Evolutionary conservation across 2,329 filamentous ascomycete genomes (phyloP).

Genomic region (Aureobasidium sp.): DNA sequence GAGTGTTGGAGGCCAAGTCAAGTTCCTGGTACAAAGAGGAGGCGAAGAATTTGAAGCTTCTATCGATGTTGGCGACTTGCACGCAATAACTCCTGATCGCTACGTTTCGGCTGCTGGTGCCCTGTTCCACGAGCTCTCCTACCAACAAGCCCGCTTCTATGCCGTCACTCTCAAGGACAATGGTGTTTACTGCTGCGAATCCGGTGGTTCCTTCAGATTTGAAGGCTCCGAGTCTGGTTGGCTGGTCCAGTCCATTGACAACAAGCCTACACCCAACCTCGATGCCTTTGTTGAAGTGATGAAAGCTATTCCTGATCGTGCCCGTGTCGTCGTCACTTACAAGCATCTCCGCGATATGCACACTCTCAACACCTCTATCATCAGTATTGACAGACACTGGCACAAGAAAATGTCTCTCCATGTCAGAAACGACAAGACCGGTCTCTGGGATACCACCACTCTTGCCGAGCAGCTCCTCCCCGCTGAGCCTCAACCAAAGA

Average conservation of each 20-base stretch:
- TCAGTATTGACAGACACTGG: constrained; percentile 94
- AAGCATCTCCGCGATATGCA: constrained; percentile 93
- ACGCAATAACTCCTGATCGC: constrained; percentile 88
- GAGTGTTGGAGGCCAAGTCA: constrained; percentile 69
- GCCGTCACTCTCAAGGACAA: constrained; percentile 69
- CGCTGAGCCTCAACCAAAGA: constrained; percentile 59
- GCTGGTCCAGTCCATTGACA: constrained; percentile 87
- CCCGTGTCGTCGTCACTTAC: constrained; percentile 87
- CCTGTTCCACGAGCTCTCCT: constrained; percentile 92
- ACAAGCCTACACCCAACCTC: constrained; percentile 81
- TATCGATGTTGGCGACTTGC: constrained; percentile 77
- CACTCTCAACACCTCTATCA: constrained; percentile 84
- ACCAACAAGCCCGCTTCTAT: constrained; percentile 94
- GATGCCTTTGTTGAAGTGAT: constrained; percentile 86
- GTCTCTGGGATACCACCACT: constrained; percentile 90
- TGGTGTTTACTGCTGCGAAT: constrained; percentile 94
- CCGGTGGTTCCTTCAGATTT: constrained; percentile 88
- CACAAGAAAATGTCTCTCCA: constrained; percentile 89
- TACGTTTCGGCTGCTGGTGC: constrained; percentile 92
- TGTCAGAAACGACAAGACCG: constrained; percentile 78
- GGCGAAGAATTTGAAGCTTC: constrained; percentile 81
- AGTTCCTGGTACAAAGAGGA: constrained; percentile 76
- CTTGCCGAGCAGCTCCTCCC: constrained; percentile 73
- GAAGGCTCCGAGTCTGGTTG: constrained; percentile 86
- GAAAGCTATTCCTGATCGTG: constrained; percentile 69